phyloP scores from a whole-genome alignment of 1,284 basidiomycete genomes.

The Xanthoconium separans region DNA sequence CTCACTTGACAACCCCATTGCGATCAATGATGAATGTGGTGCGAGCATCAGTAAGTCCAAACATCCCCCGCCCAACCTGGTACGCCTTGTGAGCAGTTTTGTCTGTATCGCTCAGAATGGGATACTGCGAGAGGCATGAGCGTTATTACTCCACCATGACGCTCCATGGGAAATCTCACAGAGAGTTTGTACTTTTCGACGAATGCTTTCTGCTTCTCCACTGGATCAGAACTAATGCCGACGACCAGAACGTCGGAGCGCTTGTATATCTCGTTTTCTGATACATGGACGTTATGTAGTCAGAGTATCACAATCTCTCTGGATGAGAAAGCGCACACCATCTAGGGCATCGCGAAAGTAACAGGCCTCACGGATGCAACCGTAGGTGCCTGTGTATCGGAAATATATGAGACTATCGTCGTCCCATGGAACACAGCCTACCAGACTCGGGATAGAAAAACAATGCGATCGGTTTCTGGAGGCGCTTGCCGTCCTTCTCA shows the following conservation, averaged over 20 bases:
- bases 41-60: slow-evolving; percentile 65
- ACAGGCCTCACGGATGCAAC: slow-evolving; percentile 79
- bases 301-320: neutral
- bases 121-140: slow-evolving; percentile 47
- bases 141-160: neutral
- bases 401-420: slow-evolving; percentile 5
- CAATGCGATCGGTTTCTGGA: slow-evolving; percentile 55
- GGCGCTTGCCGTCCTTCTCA: slow-evolving; percentile 41
- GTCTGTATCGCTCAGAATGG: slow-evolving; percentile 68
- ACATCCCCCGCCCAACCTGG: slow-evolving; percentile 58
- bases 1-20: slow-evolving; percentile 61
- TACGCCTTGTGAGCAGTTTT: slow-evolving; percentile 64
- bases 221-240: slow-evolving; percentile 69
- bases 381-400: slow-evolving; percentile 54
- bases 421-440: slow-evolving; percentile 14
- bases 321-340: slow-evolving; percentile 40
- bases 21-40: slow-evolving; percentile 75
- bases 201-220: slow-evolving; percentile 70
- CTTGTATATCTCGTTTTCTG: slow-evolving; percentile 69
- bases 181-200: slow-evolving; percentile 70
- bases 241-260: slow-evolving; percentile 62
- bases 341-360: slow-evolving; percentile 74
- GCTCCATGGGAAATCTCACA: slow-evolving; percentile 37
- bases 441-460: slow-evolving; percentile 77
- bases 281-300: neutral